Evolutionary conservation across 257 asterid genomes (phyloP).

Genomic region (Osmanthus fragrans): DNA sequence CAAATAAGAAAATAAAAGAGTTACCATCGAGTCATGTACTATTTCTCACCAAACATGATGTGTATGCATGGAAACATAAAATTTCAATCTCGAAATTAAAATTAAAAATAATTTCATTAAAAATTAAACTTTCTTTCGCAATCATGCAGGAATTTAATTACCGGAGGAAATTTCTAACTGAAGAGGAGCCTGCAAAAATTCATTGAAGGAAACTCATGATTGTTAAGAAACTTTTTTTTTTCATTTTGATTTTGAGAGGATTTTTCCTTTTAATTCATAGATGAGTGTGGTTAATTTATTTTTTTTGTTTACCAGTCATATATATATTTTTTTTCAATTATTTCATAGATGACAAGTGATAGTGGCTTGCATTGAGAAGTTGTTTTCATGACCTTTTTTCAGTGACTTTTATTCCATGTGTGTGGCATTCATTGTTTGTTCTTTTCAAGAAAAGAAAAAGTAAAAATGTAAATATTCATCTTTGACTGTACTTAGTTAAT

Average conservation of each 20-base stretch:
- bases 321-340: slow-evolving; percentile 13
- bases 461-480: slow-evolving; percentile 16
- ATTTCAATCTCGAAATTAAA: not conserved
- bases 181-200: not conserved
- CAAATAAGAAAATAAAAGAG: too few species aligned
- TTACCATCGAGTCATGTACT: too few species aligned
- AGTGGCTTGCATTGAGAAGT: slow-evolving; percentile 28
- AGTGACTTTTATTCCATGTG: slow-evolving; percentile 23
- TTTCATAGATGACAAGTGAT: slow-evolving; percentile 31
- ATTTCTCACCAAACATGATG: too few species aligned
- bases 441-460: slow-evolving; percentile 18
- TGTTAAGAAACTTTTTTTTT: slow-evolving; percentile 5
- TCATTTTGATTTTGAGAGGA: not conserved
- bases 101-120: not conserved
- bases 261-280: slow-evolving; percentile 10
- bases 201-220: slow-evolving; percentile 10
- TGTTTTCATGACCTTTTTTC: slow-evolving; percentile 13
- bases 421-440: slow-evolving; percentile 24
- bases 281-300: slow-evolving; percentile 31
- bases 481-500: slow-evolving; percentile 18
- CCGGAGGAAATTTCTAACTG: slow-evolving; percentile 13
- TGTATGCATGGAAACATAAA: not conserved
- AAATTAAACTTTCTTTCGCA: not conserved
- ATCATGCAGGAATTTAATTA: slow-evolving; percentile 36
- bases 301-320: slow-evolving; percentile 30